Conservation (phyloP, 2,329 filamentous ascomycete genomes). For the Hypoxylon sp. region DNA sequence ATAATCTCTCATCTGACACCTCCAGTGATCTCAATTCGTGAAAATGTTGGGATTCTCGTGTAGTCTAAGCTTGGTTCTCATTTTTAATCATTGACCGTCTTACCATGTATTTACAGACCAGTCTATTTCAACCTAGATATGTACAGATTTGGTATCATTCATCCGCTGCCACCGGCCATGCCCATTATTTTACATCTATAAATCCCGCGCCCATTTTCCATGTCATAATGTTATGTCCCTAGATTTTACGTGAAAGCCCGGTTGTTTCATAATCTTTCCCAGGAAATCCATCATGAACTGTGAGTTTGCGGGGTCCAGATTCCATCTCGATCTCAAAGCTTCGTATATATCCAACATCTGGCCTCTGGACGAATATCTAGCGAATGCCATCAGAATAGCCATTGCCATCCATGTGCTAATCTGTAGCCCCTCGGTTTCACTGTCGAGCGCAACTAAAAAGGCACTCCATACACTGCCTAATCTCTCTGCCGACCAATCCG, state of each 20-base stretch:
- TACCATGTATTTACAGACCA: conserved; percentile 11
- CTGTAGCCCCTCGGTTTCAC: conserved; percentile 60
- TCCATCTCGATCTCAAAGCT: conserved; percentile 63
- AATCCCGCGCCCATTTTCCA: conserved; percentile 12
- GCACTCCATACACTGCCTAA: conserved; percentile 77
- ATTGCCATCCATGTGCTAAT: conserved; percentile 72
- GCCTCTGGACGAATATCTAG: conserved; percentile 66
- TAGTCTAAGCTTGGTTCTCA: background rate
- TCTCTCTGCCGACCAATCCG: conserved; percentile 78
- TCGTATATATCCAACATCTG: conserved; percentile 69
- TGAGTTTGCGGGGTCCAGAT: conserved; percentile 56
- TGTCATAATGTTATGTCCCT: conserved; percentile 18
- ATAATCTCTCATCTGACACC: background rate
- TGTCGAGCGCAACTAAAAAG: conserved; percentile 69
- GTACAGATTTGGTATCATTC: conserved; percentile 37
- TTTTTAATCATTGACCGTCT: background rate
- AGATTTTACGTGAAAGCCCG: conserved; percentile 39
- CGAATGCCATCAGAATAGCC: conserved; percentile 74
- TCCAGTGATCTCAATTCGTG: background rate
- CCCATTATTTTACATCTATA: conserved; percentile 20
- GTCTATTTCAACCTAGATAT: conserved; percentile 21
- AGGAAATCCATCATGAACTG: conserved; percentile 64
- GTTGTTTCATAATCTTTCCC: conserved; percentile 57
- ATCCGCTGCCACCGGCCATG: background rate
- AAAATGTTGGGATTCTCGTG: background rate